phyloP scores from a whole-genome alignment of 495 filamentous ascomycete species.

The Penicillium verhagenii region DNA sequence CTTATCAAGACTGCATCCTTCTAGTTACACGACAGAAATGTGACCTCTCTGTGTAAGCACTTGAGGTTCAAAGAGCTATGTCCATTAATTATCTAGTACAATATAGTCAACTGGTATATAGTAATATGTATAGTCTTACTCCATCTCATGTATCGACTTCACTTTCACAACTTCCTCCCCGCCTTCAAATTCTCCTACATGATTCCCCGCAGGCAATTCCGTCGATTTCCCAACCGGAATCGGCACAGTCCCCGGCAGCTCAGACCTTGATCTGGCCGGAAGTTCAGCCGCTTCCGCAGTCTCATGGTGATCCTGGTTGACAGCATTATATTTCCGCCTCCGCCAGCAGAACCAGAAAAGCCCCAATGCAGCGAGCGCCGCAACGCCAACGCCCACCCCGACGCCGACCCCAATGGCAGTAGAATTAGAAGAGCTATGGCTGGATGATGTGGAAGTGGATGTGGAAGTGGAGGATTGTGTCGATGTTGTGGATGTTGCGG shows the following conservation, averaged over 20 bases:
- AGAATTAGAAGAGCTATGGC: neutral
- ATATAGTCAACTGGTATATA: too few relatives aligned
- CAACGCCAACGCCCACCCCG: slow-evolving; percentile 1
- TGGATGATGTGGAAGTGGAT: neutral
- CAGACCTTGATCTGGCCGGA: neutral
- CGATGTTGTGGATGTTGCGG: neutral
- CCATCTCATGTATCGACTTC: neutral
- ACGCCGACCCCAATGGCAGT: slow-evolving; percentile 1
- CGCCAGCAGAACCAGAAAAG: neutral
- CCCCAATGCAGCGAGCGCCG: neutral
- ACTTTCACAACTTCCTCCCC: neutral
- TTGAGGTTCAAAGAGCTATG: too few relatives aligned
- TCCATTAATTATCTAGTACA: neutral
- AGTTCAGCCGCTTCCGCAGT: neutral
- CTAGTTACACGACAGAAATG: too few relatives aligned
- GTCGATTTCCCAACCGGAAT: neutral
- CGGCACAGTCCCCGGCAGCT: neutral
- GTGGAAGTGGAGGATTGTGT: neutral
- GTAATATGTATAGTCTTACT: too few relatives aligned
- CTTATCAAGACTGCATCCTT: too few relatives aligned
- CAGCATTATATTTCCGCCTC: neutral
- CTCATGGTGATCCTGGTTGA: neutral
- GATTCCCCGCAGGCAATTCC: neutral
- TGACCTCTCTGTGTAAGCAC: too few relatives aligned
- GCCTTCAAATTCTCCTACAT: neutral